Evolutionary conservation across 768 basidiomycete species (phyloP).

Genomic region (Amanita subjunquillea): DNA sequence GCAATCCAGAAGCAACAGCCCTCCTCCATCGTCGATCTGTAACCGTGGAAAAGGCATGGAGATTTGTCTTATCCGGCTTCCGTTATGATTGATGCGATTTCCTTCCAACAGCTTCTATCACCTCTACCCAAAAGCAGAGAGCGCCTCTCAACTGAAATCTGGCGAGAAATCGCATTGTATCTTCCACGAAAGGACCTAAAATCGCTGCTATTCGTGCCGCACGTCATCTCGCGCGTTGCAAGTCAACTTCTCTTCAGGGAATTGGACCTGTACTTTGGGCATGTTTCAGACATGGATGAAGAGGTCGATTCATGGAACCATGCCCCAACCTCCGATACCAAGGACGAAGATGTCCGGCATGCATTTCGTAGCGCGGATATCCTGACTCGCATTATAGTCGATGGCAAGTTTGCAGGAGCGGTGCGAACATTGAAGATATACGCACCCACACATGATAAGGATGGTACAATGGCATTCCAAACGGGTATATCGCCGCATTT

Average conservation of each 20-base stretch:
- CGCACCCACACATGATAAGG: conserved; percentile 36
- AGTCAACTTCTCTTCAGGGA: conserved; percentile 57
- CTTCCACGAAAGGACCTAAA: conserved; percentile 58
- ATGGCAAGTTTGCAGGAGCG: conserved; percentile 45
- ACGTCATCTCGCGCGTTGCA: conserved; percentile 57
- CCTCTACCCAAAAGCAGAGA: conserved; percentile 35
- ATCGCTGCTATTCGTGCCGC: conserved; percentile 52
- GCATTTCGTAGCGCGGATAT: conserved; percentile 64
- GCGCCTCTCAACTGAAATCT: conserved; percentile 58
- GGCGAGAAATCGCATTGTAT: conserved; percentile 56
- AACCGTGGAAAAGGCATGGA: conserved; percentile 46
- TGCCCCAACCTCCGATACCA: conserved; percentile 9
- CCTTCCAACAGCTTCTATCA: conserved; percentile 21
- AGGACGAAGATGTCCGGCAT: conserved; percentile 37
- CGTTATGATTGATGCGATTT: not conserved
- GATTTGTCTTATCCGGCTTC: not conserved
- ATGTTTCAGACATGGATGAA: conserved; percentile 12
- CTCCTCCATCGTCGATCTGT: conserved; percentile 47
- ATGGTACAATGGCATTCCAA: conserved; percentile 51
- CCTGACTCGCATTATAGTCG: conserved; percentile 53
- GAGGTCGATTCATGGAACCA: conserved; percentile 10
- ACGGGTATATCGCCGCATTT: conserved; percentile 30
- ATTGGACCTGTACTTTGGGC: conserved; percentile 53
- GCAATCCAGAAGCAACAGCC: conserved; percentile 57
- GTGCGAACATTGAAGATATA: conserved; percentile 51